Base-by-base conservation (phyloP, 768 basidiomycete species). In the Aureoboletus auriporus region DNA sequence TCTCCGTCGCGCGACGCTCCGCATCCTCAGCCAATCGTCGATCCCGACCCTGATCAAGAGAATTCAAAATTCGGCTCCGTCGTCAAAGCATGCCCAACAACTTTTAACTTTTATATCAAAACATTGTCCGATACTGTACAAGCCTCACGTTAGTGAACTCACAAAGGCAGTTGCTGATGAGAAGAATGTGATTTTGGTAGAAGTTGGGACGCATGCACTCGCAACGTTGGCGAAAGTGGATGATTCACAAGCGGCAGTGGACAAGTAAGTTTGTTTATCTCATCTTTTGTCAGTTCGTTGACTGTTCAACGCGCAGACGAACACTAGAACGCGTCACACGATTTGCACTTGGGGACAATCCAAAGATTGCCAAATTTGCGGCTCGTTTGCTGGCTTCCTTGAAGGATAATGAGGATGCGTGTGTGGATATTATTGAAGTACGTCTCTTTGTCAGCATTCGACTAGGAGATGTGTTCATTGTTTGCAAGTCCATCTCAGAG, bases 1-100 rank as follows among this genome's bases (percentile, higher is more conserved):
- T 54, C 69, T 95, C 35, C 86, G 85, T 29, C 79, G 83, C 14
- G 79, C 80, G 5, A 80, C 78, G 42, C 79, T 87, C 42, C 80
- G 83, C 41, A 74, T 93, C 56, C 56, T 95, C 61, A 96, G 95
- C 61, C 82, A 86, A 43, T 92, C 94, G 0, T 88, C 86, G 1
- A 77, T 98, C 14, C 83, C 93, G 2, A 83, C 83, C 0, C 75
- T 98, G 20, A 67, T 98, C 55, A 83, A 84, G 55, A 80, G 83
- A 23, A 57, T 85, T 6, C 78, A 79, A 44, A 81, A 76, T 47
- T 72, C 70, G 11, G 60, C 74, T 47, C 67, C 71, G 17, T 65
- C 67, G 20, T 63, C 58, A 17, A 70, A 72, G 16, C 72, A 78
- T 43, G 81, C 86, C 0, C 70, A 71, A 50, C 69, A 67, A 2